A percentile compares a stretch with the other conserved stretches of the same genome.
phyloP scores from a whole-genome alignment of 2,329 filamentous ascomycete species.

The Didymella pinodella region DNA sequence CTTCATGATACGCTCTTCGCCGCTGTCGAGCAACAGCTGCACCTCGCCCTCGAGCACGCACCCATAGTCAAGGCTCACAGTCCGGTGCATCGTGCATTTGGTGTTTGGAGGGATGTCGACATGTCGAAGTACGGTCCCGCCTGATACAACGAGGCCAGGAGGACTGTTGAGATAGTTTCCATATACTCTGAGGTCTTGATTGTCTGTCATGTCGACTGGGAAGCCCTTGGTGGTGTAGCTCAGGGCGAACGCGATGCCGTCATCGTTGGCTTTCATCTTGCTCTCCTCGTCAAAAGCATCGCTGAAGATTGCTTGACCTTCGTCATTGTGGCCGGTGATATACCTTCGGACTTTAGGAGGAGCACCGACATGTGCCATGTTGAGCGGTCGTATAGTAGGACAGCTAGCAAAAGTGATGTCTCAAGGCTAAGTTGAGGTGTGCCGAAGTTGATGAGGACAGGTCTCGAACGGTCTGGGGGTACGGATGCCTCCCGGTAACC shows the following conservation, averaged over 20 bases:
- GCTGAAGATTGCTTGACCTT: constrained; percentile 50
- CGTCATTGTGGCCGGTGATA: constrained; percentile 48
- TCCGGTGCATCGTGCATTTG: constrained; percentile 53
- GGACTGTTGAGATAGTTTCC: constrained; percentile 53
- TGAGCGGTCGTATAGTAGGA: neutral
- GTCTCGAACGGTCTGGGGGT: neutral
- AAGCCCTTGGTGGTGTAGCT: constrained; percentile 59
- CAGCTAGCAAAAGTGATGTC: neutral
- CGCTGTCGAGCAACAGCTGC: constrained; percentile 50
- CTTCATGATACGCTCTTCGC: constrained; percentile 49
- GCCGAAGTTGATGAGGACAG: neutral
- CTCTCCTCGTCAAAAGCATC: constrained; percentile 47
- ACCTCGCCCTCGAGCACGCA: constrained; percentile 52
- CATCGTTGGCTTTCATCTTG: constrained; percentile 50
- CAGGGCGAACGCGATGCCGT: constrained; percentile 59
- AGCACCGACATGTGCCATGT: constrained; percentile 44
- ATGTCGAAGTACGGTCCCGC: constrained; percentile 57
- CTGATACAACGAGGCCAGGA: constrained; percentile 60
- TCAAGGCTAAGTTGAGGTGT: neutral
- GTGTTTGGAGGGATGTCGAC: constrained; percentile 50
- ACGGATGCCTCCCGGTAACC: neutral
- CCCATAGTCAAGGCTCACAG: constrained; percentile 52
- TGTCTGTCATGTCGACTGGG: constrained; percentile 56
- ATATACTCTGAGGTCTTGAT: constrained; percentile 59
- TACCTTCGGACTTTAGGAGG: constrained; percentile 47